phyloP scores from a whole-genome alignment of 75 land plant genomes.

The Ceratopteris richardii region DNA sequence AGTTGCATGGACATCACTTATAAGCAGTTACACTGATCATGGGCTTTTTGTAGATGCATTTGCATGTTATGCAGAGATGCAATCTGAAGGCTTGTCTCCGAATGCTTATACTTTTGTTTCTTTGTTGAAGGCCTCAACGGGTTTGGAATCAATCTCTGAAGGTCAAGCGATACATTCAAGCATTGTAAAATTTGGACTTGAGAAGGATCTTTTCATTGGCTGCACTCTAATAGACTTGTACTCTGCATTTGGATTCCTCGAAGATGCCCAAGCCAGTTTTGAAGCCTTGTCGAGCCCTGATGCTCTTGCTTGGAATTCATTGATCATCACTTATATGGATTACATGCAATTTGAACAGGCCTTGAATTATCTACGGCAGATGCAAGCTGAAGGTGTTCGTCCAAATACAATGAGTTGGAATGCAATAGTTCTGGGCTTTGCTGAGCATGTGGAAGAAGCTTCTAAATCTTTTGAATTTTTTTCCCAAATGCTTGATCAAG shows the following conservation, averaged over 20 bases:
- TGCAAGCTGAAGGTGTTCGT: slow-evolving; percentile 9
- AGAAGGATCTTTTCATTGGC: slow-evolving; percentile 33
- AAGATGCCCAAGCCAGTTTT: slow-evolving; percentile 22
- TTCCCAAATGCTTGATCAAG: neutral
- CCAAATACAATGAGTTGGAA: slow-evolving; percentile 20
- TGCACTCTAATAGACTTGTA: slow-evolving; percentile 55
- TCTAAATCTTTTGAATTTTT: slow-evolving; percentile 7
- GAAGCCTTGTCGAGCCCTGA: slow-evolving; percentile 8
- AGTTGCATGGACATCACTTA: slow-evolving; percentile 27
- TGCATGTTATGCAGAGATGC: slow-evolving; percentile 7
- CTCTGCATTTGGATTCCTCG: slow-evolving; percentile 33
- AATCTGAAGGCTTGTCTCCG: slow-evolving; percentile 11
- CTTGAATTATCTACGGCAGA: slow-evolving; percentile 5
- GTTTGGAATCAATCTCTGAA: slow-evolving; percentile 4
- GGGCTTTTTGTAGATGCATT: slow-evolving; percentile 11
- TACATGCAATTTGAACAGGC: slow-evolving; percentile 18
- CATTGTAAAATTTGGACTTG: slow-evolving; percentile 35
- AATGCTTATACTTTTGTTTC: slow-evolving; percentile 6
- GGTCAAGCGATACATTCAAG: slow-evolving; percentile 33
- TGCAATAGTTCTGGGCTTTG: slow-evolving; percentile 9
- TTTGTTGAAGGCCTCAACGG: slow-evolving; percentile 29
- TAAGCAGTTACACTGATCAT: slow-evolving; percentile 11
- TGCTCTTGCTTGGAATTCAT: slow-evolving; percentile 26
- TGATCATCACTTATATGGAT: slow-evolving; percentile 17
- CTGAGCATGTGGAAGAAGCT: slow-evolving; percentile 7